phyloP scores from a whole-genome alignment of 805 yeast genomes.

The Blastobotrys mokoenaii region DNA sequence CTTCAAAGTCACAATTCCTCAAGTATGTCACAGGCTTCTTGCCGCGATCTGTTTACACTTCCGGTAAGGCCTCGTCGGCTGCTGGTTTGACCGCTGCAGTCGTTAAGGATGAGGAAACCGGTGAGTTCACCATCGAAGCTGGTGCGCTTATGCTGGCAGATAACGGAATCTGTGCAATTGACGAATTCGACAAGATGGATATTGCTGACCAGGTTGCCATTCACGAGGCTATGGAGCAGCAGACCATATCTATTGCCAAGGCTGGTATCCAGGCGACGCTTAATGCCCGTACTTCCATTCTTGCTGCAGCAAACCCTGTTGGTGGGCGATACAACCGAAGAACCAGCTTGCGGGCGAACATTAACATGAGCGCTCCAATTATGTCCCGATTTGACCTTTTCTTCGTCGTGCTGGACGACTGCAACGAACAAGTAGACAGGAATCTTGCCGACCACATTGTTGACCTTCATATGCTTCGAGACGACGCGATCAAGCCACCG shows the following conservation, averaged over 20 bases:
- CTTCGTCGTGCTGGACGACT: conserved; percentile 89
- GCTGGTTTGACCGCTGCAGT: conserved; percentile 99
- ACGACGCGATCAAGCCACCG: conserved; percentile 84
- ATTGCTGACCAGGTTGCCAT: conserved; percentile 92
- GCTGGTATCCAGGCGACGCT: conserved; percentile 98
- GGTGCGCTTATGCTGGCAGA: conserved; percentile 98
- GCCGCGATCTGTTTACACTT: conserved; percentile 92
- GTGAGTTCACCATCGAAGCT: conserved; percentile 95
- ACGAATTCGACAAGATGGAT: conserved; percentile 98
- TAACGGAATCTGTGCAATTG: conserved; percentile 97
- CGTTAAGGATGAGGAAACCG: conserved; percentile 93
- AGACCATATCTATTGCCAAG: conserved; percentile 94
- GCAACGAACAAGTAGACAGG: conserved; percentile 84
- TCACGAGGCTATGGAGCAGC: conserved; percentile 99
- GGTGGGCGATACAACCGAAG: conserved; percentile 95
- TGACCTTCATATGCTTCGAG: conserved; percentile 82
- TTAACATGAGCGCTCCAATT: conserved; percentile 95
- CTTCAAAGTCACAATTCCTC: conserved; percentile 91
- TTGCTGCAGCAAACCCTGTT: conserved; percentile 98
- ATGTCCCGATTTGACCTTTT: conserved; percentile 97
- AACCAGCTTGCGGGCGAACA: conserved; percentile 70
- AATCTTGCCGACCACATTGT: conserved; percentile 90
- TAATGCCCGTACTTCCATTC: conserved; percentile 90
- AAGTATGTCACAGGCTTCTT: conserved; percentile 87
- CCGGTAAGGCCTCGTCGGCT: conserved; percentile 97